phyloP scores from a whole-genome alignment of 306 rosid genomes.

The Corylus avellana region DNA sequence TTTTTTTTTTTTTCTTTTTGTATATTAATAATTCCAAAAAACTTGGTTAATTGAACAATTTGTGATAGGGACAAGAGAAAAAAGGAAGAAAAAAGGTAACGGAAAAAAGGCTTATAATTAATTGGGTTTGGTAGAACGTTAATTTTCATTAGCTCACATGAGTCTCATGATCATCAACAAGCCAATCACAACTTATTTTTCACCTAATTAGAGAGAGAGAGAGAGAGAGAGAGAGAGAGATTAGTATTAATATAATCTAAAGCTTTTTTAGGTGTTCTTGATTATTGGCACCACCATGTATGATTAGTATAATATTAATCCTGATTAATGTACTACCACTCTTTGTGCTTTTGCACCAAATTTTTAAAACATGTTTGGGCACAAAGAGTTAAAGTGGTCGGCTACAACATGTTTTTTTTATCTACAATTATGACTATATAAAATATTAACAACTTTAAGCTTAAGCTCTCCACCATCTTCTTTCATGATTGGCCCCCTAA shows the following conservation, averaged over 20 bases:
- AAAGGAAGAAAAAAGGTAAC: background rate
- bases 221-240: conserved; percentile 2
- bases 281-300: background rate
- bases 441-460: background rate
- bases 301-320: conserved; percentile 2
- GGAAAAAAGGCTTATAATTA: background rate
- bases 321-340: background rate
- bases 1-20: background rate
- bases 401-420: conserved; percentile 17
- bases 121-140: conserved; percentile 22
- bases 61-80: background rate
- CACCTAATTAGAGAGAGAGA: background rate
- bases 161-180: conserved; percentile 22
- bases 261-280: background rate
- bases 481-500: conserved; percentile 24
- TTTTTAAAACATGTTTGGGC: conserved; percentile 2
- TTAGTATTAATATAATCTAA: conserved; percentile 11
- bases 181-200: conserved; percentile 8
- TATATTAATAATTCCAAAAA: background rate
- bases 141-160: conserved; percentile 42
- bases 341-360: background rate
- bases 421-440: background rate
- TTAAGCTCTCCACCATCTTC: background rate
- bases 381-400: conserved; percentile 37
- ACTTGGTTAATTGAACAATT: background rate